Base-by-base conservation (phyloP, 345 rosid species). In the Lagerstroemia speciosa region DNA sequence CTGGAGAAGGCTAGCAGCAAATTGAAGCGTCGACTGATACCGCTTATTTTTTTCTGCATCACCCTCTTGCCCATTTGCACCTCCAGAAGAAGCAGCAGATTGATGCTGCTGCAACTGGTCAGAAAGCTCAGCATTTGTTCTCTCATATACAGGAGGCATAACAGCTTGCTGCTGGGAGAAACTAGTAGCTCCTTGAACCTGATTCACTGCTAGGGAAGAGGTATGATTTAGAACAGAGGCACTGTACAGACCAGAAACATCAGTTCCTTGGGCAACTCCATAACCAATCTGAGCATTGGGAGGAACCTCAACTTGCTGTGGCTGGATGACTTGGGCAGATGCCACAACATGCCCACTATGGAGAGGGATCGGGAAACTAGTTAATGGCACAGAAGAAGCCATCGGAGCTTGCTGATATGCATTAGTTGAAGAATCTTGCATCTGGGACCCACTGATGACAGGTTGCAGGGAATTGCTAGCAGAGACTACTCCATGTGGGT, bases 1-100 rank as follows among this genome's bases (percentile, higher is more conserved):
- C 31, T 80, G 89, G 74, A 94, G 99, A 70, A 94, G 95, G 76
- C 65, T 88, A 19, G 99, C 97, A 8, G 99, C 99, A 81, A 94
- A 79, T 74, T 91, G 93, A 65, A 94, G 79, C 0, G 99, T 91
- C 69, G 95, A 94, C 71, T 94, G 97, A 75, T 94, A 94, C 30
- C 89, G 79, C 80, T 91, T 92, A 74, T 89, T 86, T 75, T 89
- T 91, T 76, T 89, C 96, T n/a, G 68, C 84, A 77, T 91, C 97
- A 73, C 84, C 89, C 69, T 88, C 69, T 58, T 77, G 64, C 33
- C 73, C 82, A 74, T 75, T 79, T 78, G 84, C 66, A 65, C 80
- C 89, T 31, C 76, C 70, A 60, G 81, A 75, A 72, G 87, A 70
- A 38, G 67, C 9, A 29, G 65, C 10, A 63, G 66, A 17, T 43